These are phyloP conservation scores for Pythium folliculosum DNA, from an alignment of 352 stramenopile genomes.

Conservation along the genomic window DNA sequence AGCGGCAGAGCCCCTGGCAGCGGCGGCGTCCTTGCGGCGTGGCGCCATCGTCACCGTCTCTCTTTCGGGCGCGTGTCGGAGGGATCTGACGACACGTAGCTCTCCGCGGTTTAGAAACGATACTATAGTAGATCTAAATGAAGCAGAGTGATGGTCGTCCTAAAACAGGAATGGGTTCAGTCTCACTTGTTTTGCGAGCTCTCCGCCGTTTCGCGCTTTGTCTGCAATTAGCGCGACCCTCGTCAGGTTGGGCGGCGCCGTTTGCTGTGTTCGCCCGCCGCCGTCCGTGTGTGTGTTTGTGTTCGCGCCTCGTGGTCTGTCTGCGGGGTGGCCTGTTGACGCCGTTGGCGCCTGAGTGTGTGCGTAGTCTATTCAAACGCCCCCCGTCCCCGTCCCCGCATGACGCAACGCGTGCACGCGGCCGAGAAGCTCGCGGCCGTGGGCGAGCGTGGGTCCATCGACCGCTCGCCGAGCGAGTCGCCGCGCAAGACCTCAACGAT, in stretches of 20 bases:
- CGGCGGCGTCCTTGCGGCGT: neutral
- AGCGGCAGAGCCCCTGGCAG: neutral
- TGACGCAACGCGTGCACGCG: slow-evolving; percentile 15
- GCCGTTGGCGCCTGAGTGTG: too few relatives aligned
- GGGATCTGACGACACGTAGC: slow-evolving; percentile 2
- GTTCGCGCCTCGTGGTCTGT: neutral
- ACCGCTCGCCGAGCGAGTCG: neutral
- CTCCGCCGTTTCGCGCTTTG: neutral
- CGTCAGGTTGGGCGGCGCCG: neutral
- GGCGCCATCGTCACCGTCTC: neutral
- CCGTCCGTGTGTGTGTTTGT: too few relatives aligned
- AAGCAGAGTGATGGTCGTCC: slow-evolving; percentile 8
- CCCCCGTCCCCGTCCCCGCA: neutral
- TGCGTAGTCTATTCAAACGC: too few relatives aligned
- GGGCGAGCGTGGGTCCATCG: neutral
- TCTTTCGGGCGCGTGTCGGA: too few relatives aligned
- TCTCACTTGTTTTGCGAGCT: neutral
- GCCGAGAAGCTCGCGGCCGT: neutral
- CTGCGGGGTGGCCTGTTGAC: neutral
- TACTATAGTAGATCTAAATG: neutral
- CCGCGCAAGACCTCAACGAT: slow-evolving; percentile 35
- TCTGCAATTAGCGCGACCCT: neutral
- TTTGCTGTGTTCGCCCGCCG: too few relatives aligned
- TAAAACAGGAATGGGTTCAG: neutral
- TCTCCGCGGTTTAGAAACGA: slow-evolving; percentile 1